phyloP scores from a whole-genome alignment of 768 basidiomycete species.

The Cyathus striatus region DNA sequence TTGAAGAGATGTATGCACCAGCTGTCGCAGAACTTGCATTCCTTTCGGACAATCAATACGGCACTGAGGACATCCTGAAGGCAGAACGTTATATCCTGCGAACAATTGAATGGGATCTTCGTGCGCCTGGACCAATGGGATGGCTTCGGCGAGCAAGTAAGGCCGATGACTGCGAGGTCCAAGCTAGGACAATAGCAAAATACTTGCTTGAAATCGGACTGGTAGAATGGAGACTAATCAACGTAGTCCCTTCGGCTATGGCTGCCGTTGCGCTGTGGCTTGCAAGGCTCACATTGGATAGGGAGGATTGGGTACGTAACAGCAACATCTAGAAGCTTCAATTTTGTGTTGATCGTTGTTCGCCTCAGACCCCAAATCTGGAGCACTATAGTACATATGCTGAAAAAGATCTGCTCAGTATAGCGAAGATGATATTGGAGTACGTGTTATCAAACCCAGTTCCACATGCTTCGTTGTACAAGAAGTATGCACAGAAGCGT shows the following conservation, averaged over 20 bases:
- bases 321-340: no score
- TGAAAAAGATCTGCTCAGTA: constrained; percentile 73
- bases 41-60: constrained; percentile 75
- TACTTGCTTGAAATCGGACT: constrained; percentile 85
- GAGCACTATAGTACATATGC: constrained; percentile 86
- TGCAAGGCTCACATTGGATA: constrained; percentile 72
- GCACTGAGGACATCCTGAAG: constrained; percentile 75
- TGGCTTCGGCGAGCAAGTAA: constrained; percentile 89
- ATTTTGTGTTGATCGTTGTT: no score
- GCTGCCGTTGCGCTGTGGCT: constrained; percentile 88
- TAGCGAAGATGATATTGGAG: constrained; percentile 83
- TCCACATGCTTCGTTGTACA: constrained; percentile 73
- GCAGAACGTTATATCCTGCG: constrained; percentile 88
- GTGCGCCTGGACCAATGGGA: constrained; percentile 84
- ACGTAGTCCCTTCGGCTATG: constrained; percentile 68
- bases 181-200: constrained; percentile 83
- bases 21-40: constrained; percentile 75
- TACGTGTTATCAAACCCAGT: constrained; percentile 68
- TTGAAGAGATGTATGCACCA: constrained; percentile 89
- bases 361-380: constrained; percentile 70
- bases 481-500: constrained; percentile 84
- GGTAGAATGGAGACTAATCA: constrained; percentile 76
- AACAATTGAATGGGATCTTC: constrained; percentile 81
- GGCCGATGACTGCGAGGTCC: constrained; percentile 86
- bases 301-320: constrained; percentile 78